Evolutionary conservation across 768 basidiomycete genomes (phyloP).

Genomic region (Coprinopsis marcescibilis): DNA sequence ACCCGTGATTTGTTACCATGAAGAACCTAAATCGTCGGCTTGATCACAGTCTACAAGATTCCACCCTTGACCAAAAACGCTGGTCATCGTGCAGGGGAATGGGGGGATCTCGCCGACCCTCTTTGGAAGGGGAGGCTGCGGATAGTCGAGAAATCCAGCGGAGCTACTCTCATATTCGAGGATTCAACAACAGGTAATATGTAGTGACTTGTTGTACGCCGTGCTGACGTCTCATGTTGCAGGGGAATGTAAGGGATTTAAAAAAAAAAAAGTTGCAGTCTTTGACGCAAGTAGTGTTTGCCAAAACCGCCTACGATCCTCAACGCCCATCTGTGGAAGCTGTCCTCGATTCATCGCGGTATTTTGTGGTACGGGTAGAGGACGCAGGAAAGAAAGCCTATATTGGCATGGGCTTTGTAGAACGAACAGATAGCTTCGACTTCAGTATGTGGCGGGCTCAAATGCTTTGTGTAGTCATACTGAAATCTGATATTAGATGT

Average conservation of each 20-base stretch:
- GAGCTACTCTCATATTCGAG: constrained; percentile 73
- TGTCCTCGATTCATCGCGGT: constrained; percentile 92
- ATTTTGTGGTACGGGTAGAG: constrained; percentile 90
- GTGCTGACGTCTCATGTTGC: constrained; percentile 5
- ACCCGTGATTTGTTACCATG: constrained; percentile 7
- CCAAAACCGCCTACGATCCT: constrained; percentile 76
- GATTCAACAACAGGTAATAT: constrained; percentile 66
- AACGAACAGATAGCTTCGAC: constrained; percentile 85
- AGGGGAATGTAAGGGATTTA: constrained; percentile 57
- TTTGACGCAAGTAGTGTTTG: constrained; percentile 57
- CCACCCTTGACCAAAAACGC: constrained; percentile 82
- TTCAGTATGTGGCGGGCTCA: constrained; percentile 73
- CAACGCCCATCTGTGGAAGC: constrained; percentile 83
- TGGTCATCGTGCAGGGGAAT: constrained; percentile 88
- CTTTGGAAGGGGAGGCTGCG: constrained; percentile 91
- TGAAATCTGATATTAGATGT: constrained; percentile 46
- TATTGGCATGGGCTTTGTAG: constrained; percentile 90
- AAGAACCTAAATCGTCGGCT: not conserved
- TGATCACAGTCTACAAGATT: constrained; percentile 77
- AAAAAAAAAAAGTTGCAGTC: constrained; percentile 1
- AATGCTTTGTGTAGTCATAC: not conserved
- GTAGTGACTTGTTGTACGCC: not conserved
- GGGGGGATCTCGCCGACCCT: constrained; percentile 80
- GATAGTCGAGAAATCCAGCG: constrained; percentile 70
- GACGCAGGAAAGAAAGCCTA: constrained; percentile 85